phyloP scores from a whole-genome alignment of 192 early-diverging fungal species.

The Spizellomyces sp. region DNA sequence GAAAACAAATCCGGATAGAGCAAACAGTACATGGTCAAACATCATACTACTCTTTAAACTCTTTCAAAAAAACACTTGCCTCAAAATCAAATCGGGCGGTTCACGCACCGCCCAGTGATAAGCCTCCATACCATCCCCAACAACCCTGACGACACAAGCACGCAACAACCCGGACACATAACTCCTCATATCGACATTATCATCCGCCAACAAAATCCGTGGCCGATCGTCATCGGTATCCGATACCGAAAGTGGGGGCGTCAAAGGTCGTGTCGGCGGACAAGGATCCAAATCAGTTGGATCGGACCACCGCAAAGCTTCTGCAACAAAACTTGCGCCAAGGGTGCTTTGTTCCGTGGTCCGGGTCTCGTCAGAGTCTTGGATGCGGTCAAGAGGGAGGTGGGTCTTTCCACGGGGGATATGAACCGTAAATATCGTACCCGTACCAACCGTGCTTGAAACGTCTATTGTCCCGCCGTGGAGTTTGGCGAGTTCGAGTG shows the following conservation, averaged over 20 bases:
- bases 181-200: constrained; percentile 4
- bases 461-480: constrained; percentile 51
- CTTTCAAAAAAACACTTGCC: too few species aligned
- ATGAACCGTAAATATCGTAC: constrained; percentile 17
- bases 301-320: not conserved
- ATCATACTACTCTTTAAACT: too few species aligned
- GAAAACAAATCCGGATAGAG: too few species aligned
- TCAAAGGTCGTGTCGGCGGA: constrained; percentile 7
- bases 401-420: constrained; percentile 19
- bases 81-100: too few species aligned
- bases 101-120: too few species aligned
- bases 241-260: not conserved
- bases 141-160: too few species aligned
- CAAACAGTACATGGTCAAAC: too few species aligned
- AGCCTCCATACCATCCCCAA: too few species aligned
- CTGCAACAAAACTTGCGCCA: constrained; percentile 1
- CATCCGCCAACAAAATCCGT: constrained; percentile 13
- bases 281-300: not conserved
- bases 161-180: too few species aligned
- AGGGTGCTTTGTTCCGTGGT: too few species aligned
- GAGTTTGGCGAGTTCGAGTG: constrained; percentile 49
- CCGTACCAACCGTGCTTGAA: not conserved
- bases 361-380: too few species aligned
- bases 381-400: not conserved
- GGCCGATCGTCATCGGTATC: not conserved